Evolutionary conservation across 2,329 filamentous ascomycete species (phyloP).

Genomic region (Apiospora aurea): DNA sequence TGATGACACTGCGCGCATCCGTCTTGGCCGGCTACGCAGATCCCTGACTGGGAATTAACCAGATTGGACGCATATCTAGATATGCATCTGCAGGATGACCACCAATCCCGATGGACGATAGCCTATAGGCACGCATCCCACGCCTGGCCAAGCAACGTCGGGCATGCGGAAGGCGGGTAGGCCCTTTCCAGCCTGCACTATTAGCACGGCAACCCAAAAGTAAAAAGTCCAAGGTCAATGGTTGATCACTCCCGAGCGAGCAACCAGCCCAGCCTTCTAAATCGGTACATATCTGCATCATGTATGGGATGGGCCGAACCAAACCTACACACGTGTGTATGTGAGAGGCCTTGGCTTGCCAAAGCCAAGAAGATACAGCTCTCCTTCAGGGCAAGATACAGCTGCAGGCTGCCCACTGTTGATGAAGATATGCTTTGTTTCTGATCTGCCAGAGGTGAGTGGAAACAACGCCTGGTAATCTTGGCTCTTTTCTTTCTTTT

Average conservation of each 20-base stretch:
- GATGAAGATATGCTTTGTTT: not conserved
- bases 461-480: not conserved
- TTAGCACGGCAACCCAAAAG: not conserved
- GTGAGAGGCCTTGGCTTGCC: not conserved
- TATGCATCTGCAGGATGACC: conserved; percentile 19
- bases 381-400: too few species aligned
- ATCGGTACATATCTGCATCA: not conserved
- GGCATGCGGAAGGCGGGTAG: conserved; percentile 18
- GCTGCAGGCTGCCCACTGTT: too few species aligned
- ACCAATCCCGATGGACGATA: conserved; percentile 15
- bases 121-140: not conserved
- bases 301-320: not conserved
- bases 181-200: conserved; percentile 6
- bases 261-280: not conserved
- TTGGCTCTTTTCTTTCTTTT: not conserved
- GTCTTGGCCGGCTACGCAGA: conserved; percentile 5
- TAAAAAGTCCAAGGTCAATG: not conserved
- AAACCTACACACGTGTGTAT: not conserved
- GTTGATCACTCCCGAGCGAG: not conserved
- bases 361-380: not conserved
- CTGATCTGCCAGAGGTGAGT: not conserved
- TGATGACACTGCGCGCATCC: conserved; percentile 15
- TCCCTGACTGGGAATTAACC: not conserved
- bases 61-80: conserved; percentile 17
- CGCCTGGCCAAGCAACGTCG: not conserved